Conservation (phyloP, 805 yeast genomes). For the Starmerella stigmatis region DNA sequence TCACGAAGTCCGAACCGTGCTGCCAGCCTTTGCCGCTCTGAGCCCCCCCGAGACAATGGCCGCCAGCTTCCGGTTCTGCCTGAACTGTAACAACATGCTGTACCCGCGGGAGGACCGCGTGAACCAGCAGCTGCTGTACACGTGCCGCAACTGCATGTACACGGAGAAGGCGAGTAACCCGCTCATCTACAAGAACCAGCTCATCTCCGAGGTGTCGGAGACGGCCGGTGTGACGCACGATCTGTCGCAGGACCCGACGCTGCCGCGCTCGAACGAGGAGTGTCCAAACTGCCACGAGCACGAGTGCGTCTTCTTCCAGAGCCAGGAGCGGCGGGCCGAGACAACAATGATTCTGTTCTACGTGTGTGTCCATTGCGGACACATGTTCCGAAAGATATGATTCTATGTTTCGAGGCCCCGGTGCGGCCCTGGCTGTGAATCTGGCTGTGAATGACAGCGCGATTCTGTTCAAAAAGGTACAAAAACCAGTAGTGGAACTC, state of each 20-base stretch:
- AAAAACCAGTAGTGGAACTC: no score
- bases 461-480: no score
- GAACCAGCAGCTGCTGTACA: conserved; percentile 61
- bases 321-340: conserved; percentile 89
- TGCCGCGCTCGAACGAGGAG: conserved; percentile 87
- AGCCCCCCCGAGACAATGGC: conserved; percentile 43
- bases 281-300: conserved; percentile 82
- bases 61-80: conserved; percentile 80
- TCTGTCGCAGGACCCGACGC: conserved; percentile 93
- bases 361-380: conserved; percentile 80
- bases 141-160: conserved; percentile 90
- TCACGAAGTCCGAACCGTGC: background rate
- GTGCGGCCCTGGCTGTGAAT: no score
- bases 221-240: conserved; percentile 97
- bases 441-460: no score
- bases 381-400: conserved; percentile 40
- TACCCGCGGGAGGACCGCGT: conserved; percentile 93
- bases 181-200: conserved; percentile 78
- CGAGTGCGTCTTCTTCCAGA: conserved; percentile 93
- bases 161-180: conserved; percentile 85
- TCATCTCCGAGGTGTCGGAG: conserved; percentile 79
- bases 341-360: conserved; percentile 86
- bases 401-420: background rate
- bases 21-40: conserved; percentile 1
- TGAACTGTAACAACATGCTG: conserved; percentile 96